Conservation (phyloP, 345 rosid genomes). For the Brassica nigra region DNA sequence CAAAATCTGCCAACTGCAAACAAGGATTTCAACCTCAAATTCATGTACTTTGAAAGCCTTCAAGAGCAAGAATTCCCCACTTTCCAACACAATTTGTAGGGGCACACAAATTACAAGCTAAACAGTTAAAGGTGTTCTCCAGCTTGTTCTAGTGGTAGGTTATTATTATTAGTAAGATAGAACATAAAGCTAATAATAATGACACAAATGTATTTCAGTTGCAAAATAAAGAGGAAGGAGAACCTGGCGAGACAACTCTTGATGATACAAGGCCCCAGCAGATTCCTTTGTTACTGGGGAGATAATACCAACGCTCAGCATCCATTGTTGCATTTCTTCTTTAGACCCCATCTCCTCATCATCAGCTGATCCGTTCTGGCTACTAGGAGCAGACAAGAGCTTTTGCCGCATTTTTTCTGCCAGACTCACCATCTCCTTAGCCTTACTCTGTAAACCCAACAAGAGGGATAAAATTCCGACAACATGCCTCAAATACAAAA, state of each 20-base stretch:
- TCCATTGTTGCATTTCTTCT: slow-evolving; percentile 94
- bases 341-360: slow-evolving; percentile 91
- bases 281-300: slow-evolving; percentile 96
- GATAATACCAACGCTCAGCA: slow-evolving; percentile 93
- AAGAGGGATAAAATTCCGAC: too few relatives aligned
- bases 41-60: neutral
- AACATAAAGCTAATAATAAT: slow-evolving; percentile 12
- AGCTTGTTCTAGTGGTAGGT: too few relatives aligned
- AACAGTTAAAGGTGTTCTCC: too few relatives aligned
- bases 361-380: slow-evolving; percentile 55
- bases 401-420: slow-evolving; percentile 94
- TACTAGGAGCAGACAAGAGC: slow-evolving; percentile 68
- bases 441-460: slow-evolving; percentile 66
- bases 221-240: slow-evolving; percentile 19
- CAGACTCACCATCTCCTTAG: slow-evolving; percentile 89
- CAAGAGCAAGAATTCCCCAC: slow-evolving; percentile 10
- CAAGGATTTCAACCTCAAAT: slow-evolving; percentile 17
- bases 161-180: neutral
- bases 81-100: slow-evolving; percentile 12
- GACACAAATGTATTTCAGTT: slow-evolving; percentile 6
- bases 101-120: slow-evolving; percentile 9
- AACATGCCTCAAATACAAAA: too few relatives aligned
- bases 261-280: slow-evolving; percentile 93
- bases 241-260: slow-evolving; percentile 94
- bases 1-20: slow-evolving; percentile 90